phyloP scores from a whole-genome alignment of 1,284 basidiomycete species.

The Heterobasidion parviporum region DNA sequence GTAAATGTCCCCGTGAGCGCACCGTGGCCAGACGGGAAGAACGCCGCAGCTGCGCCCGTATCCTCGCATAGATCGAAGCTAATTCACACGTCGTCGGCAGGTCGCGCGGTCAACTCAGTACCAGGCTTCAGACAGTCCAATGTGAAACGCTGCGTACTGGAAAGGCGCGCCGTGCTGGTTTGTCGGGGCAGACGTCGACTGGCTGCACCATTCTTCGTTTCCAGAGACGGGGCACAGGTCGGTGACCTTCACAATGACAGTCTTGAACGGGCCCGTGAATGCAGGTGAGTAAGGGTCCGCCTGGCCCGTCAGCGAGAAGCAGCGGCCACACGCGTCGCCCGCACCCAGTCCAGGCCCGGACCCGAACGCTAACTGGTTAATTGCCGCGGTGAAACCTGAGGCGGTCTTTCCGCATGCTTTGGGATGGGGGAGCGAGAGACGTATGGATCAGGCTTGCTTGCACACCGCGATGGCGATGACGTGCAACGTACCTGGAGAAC shows the following conservation, averaged over 20 bases:
- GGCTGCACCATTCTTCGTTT: slow-evolving; percentile 48
- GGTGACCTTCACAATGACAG: slow-evolving; percentile 49
- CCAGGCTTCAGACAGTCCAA: neutral
- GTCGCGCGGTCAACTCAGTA: neutral
- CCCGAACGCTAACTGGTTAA: slow-evolving; percentile 49
- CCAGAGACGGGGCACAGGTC: slow-evolving; percentile 42
- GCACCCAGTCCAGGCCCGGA: slow-evolving; percentile 37
- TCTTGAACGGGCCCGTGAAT: slow-evolving; percentile 43
- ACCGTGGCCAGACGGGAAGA: slow-evolving; percentile 49
- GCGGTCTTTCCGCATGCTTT: slow-evolving; percentile 46
- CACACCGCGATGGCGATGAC: neutral
- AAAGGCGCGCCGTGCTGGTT: slow-evolving; percentile 38
- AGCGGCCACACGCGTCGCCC: slow-evolving; percentile 55
- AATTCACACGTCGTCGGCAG: neutral
- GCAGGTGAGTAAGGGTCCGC: slow-evolving; percentile 44
- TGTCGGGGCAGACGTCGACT: slow-evolving; percentile 29
- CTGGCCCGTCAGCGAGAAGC: slow-evolving; percentile 43
- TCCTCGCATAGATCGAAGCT: slow-evolving; percentile 58
- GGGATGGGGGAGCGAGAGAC: neutral
- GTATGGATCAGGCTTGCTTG: neutral
- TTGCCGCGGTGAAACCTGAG: slow-evolving; percentile 45
- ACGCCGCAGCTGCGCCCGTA: slow-evolving; percentile 39
- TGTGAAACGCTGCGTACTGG: slow-evolving; percentile 32
- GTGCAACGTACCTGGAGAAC: slow-evolving; percentile 28
- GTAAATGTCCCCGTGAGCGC: slow-evolving; percentile 43